phyloP scores from a whole-genome alignment of 768 basidiomycete genomes.

The Tephrocybe sp. region DNA sequence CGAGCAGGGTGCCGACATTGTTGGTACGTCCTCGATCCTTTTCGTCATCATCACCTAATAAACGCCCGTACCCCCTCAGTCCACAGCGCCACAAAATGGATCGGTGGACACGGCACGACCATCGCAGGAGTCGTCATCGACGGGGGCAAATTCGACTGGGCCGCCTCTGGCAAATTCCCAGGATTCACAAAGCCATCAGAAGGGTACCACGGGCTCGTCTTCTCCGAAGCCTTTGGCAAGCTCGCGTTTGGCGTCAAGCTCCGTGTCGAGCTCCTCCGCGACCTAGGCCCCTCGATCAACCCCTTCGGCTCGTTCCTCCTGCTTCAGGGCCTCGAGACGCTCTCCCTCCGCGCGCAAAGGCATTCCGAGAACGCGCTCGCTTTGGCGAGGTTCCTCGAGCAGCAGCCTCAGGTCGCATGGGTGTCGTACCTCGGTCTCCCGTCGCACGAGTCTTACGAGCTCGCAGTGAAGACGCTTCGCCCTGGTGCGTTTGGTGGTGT shows the following conservation, averaged over 20 bases:
- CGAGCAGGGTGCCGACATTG: constrained; percentile 73
- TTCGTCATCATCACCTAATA: not conserved
- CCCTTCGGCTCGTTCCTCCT: constrained; percentile 75
- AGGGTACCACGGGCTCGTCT: constrained; percentile 73
- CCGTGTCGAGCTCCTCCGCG: constrained; percentile 60
- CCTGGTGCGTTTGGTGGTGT: constrained; percentile 64
- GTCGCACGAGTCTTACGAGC: constrained; percentile 55
- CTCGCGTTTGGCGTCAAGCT: constrained; percentile 64
- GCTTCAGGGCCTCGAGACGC: constrained; percentile 78
- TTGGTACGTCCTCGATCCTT: constrained; percentile 38
- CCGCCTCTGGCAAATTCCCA: constrained; percentile 65
- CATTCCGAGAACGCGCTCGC: constrained; percentile 72
- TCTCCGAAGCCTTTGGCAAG: constrained; percentile 62
- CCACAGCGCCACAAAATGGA: constrained; percentile 85
- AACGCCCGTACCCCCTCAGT: constrained; percentile 29
- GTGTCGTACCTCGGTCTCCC: constrained; percentile 75
- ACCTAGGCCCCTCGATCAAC: constrained; percentile 64
- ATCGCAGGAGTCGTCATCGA: constrained; percentile 78
- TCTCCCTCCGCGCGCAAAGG: constrained; percentile 66
- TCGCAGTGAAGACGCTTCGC: constrained; percentile 57
- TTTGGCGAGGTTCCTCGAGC: constrained; percentile 60
- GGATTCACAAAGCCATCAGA: constrained; percentile 74
- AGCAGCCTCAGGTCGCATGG: constrained; percentile 68
- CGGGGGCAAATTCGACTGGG: constrained; percentile 75
- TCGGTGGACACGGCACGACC: constrained; percentile 77